These are phyloP conservation scores for Xanthoparmelia taractica DNA, from an alignment of 495 filamentous ascomycete species.

Conservation along the genomic window DNA sequence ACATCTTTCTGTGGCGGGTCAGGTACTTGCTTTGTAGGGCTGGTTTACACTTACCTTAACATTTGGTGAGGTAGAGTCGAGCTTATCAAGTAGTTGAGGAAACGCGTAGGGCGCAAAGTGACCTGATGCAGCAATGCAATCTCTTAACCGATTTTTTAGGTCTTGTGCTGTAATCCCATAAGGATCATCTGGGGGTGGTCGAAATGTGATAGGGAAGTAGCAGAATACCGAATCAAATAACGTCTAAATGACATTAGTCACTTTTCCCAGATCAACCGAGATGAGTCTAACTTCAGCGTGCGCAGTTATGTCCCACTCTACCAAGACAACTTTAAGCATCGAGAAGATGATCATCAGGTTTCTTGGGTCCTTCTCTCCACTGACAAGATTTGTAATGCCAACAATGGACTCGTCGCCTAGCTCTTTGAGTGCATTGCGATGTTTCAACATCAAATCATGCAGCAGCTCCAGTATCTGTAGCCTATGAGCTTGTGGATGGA, in stretches of 20 bases:
- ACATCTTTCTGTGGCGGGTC: conserved; percentile 53
- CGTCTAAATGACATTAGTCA: conserved; percentile 39
- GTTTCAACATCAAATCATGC: conserved; percentile 56
- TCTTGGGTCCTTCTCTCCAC: conserved; percentile 68
- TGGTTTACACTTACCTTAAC: conserved; percentile 48
- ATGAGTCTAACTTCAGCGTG: conserved; percentile 49
- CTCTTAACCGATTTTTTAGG: conserved; percentile 59
- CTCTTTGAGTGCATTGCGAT: conserved; percentile 50
- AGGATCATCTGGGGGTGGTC: conserved; percentile 66
- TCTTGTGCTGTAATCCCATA: conserved; percentile 69
- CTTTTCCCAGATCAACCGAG: neutral
- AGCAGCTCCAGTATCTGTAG: conserved; percentile 58
- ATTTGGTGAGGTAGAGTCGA: conserved; percentile 66
- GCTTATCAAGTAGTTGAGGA: conserved; percentile 63
- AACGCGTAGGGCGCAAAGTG: conserved; percentile 63
- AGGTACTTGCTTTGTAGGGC: conserved; percentile 21
- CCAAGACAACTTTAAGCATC: conserved; percentile 60
- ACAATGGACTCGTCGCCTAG: conserved; percentile 54
- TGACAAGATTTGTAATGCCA: conserved; percentile 59
- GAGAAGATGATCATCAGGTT: conserved; percentile 77
- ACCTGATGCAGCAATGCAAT: conserved; percentile 61
- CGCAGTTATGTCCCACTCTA: conserved; percentile 61
- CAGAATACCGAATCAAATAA: conserved; percentile 70
- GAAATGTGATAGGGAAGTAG: conserved; percentile 73
- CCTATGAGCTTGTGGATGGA: conserved; percentile 53